These are phyloP conservation scores for Naumovozyma castellii DNA, from an alignment of 805 yeast species.

Conservation along the genomic window DNA sequence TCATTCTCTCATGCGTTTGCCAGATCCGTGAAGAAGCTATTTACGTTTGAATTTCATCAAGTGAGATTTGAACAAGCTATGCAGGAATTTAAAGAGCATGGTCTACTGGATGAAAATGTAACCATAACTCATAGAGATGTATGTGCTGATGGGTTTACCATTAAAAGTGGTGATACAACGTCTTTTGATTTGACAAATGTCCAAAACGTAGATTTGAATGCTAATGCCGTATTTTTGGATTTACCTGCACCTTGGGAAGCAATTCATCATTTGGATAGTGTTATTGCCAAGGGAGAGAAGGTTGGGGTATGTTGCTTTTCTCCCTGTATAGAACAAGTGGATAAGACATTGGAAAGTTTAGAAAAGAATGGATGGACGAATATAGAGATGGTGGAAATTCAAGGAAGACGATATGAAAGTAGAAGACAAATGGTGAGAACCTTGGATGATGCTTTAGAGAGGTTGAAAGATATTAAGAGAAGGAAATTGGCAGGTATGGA, in stretches of 20 bases:
- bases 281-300: constrained; percentile 42
- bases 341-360: constrained; percentile 69
- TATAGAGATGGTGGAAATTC: constrained; percentile 87
- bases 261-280: constrained; percentile 58
- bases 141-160: constrained; percentile 73
- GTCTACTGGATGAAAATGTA: constrained; percentile 43
- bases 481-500: constrained; percentile 62
- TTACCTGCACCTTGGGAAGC: constrained; percentile 97
- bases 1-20: constrained; percentile 90
- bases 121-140: constrained; percentile 84
- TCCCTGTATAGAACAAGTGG: constrained; percentile 96
- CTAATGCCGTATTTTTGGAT: constrained; percentile 76
- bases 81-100: constrained; percentile 67
- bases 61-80: constrained; percentile 73
- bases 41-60: constrained; percentile 86
- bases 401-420: constrained; percentile 79
- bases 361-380: constrained; percentile 71
- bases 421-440: constrained; percentile 79
- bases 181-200: constrained; percentile 17
- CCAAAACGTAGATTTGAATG: constrained; percentile 34
- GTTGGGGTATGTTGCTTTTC: constrained; percentile 88
- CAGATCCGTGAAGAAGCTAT: constrained; percentile 70
- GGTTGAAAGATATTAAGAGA: constrained; percentile 69
- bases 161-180: constrained; percentile 28
- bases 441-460: constrained; percentile 67